Conservation (phyloP, 2,329 filamentous ascomycete genomes). For the Ophiognomonia clavigignenti-juglandacearum region DNA sequence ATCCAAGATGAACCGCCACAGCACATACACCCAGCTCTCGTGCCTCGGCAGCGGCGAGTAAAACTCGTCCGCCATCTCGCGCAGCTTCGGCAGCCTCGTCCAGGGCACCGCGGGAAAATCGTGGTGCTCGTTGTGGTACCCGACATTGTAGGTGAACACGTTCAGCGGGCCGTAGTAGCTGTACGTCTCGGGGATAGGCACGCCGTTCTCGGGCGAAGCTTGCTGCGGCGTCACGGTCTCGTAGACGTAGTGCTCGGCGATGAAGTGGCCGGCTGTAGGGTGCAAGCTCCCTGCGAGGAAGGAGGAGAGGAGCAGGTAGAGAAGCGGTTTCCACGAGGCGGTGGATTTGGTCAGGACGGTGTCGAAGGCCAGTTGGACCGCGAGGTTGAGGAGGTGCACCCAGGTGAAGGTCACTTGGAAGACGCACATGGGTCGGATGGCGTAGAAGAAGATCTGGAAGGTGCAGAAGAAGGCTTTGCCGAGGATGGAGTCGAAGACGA, state of each 20-base stretch:
- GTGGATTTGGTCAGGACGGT: conserved; percentile 56
- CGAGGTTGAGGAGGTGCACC: conserved; percentile 79
- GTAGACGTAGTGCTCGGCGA: conserved; percentile 93
- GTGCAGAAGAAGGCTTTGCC: conserved; percentile 99
- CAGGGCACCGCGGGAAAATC: conserved; percentile 97
- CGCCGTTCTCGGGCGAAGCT: conserved; percentile 51
- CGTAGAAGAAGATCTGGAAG: conserved; percentile 99
- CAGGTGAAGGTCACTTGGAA: conserved; percentile 84
- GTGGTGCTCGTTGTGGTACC: conserved; percentile 97
- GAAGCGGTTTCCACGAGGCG: conserved; percentile 56
- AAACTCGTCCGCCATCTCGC: conserved; percentile 81
- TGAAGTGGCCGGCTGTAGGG: conserved; percentile 95
- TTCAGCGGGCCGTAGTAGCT: conserved; percentile 95
- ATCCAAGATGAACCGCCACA: conserved; percentile 95
- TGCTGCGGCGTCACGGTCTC: conserved; percentile 54
- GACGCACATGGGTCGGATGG: conserved; percentile 89
- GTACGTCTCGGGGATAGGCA: conserved; percentile 86
- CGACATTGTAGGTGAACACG: conserved; percentile 92
- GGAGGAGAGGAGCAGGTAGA: conserved; percentile 82
- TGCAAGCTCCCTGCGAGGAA: conserved; percentile 94
- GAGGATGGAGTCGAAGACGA: conserved; percentile 89
- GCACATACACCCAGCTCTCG: conserved; percentile 84
- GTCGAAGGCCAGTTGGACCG: conserved; percentile 75
- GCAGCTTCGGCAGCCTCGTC: conserved; percentile 75
- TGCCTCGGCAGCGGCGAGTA: conserved; percentile 85